Percentiles rank a stretch among this genome's conserved stretches.
phyloP scores from a whole-genome alignment of 495 filamentous ascomycete species.

The Darksidea phi region DNA sequence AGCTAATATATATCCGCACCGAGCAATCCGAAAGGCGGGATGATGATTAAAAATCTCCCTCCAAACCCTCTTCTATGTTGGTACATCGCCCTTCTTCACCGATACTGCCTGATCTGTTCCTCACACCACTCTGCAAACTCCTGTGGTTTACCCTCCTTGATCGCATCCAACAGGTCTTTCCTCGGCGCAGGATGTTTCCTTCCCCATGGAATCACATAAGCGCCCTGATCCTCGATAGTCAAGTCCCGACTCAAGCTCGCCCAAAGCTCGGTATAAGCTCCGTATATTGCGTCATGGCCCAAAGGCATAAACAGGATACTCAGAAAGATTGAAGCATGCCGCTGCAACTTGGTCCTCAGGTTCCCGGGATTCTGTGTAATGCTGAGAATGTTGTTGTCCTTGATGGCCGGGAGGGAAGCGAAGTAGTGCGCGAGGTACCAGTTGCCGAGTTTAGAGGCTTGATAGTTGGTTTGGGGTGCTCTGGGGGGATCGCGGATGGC shows the following conservation, averaged over 20 bases:
- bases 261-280: conserved; percentile 51
- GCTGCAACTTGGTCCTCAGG: conserved; percentile 7
- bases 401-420: neutral
- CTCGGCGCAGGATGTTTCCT: conserved; percentile 2
- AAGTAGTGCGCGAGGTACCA: conserved; percentile 28
- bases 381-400: conserved; percentile 3
- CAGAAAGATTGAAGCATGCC: neutral
- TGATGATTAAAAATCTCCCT: no score
- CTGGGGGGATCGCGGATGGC: neutral
- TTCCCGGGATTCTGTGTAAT: conserved; percentile 25
- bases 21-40: no score
- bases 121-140: conserved; percentile 22
- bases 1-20: no score
- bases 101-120: conserved; percentile 1
- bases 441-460: conserved; percentile 28
- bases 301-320: neutral
- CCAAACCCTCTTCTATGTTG: no score
- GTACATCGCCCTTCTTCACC: neutral
- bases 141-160: conserved; percentile 7
- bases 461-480: conserved; percentile 10
- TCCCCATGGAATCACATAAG: conserved; percentile 30
- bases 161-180: neutral
- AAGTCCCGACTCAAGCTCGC: conserved; percentile 48
- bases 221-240: conserved; percentile 34
- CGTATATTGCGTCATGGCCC: conserved; percentile 35